Evolutionary conservation across 129 eudicot genomes (phyloP), one percentile per base, ranked within the genome.

Genomic region (Glebionis coronaria): DNA sequence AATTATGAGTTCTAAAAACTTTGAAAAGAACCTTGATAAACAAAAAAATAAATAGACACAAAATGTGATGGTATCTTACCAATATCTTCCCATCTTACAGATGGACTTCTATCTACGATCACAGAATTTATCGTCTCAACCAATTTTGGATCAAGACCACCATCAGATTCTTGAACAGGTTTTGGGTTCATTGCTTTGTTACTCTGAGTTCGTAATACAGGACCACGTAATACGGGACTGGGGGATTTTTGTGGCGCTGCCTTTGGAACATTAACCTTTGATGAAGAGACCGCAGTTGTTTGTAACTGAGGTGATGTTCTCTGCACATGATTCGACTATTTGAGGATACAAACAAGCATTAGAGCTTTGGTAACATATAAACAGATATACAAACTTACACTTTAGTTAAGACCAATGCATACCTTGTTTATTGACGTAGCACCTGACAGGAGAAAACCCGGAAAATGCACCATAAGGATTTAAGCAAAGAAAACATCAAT

Each of bases 61-160:
- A 16, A 56, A 44, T 38, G 56, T 45, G 35, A 23, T 23, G 35
- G 76, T 72, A 44, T 56, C 95, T 87, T 25, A 94, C 99, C 99
- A 61, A 94, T 91, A 80, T 94, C 99, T 58, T 94, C 97, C 99
- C 99, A 94, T 83, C 87, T 90, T 49, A 94, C 95, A 69, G 99
- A 94, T 67, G 93, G 99, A 74, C 99, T 87, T 67, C 84, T 70
- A 73, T 94, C 99, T 51, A 94, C 87, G 58, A 94, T 90, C 69
- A 94, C 82, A 74, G 99, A 84, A 72, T 90, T 90, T 69, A 94
- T 90, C 97, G 84, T 87, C 66, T 94, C 99, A 56, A 81, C 88
- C 81, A 94, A 78, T 65, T 94, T 87, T 19, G 83, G 65, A 72
- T 94, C 99, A 74, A 76, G 80, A 31, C 82, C 87, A 73, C 71